Evolutionary conservation across 1,284 basidiomycete genomes (phyloP).

Genomic region (Fomitopsis pinicola): DNA sequence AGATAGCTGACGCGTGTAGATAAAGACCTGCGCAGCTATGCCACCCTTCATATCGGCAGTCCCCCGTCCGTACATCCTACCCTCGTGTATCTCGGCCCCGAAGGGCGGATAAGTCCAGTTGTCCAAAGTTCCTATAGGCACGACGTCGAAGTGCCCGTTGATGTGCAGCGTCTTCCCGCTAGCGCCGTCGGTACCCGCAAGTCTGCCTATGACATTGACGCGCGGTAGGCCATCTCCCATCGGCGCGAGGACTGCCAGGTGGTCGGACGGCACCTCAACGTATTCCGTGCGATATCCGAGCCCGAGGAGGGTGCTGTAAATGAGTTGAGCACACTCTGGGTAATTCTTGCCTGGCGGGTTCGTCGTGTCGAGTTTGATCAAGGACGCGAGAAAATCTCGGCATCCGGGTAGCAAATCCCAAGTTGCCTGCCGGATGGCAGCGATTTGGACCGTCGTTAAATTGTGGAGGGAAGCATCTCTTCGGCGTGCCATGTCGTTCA

Average conservation of each 20-base stretch:
- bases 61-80: conserved; percentile 9
- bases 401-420: conserved; percentile 4
- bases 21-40: conserved; percentile 8
- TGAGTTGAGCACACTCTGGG: conserved; percentile 5
- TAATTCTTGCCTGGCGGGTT: conserved; percentile 9
- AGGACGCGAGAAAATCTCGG: conserved; percentile 1
- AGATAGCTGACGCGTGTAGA: neutral
- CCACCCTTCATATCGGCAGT: conserved; percentile 9
- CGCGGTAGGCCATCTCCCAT: conserved; percentile 6
- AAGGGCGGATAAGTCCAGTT: conserved; percentile 7
- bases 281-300: conserved; percentile 8
- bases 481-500: neutral
- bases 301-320: neutral
- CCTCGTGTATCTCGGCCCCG: conserved; percentile 5
- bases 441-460: conserved; percentile 1
- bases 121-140: neutral
- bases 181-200: neutral
- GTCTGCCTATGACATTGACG: conserved; percentile 6
- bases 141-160: conserved; percentile 9
- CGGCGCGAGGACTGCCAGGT: conserved; percentile 6
- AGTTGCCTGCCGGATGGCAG: conserved; percentile 6
- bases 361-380: conserved; percentile 7
- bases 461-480: neutral
- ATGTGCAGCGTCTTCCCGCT: conserved; percentile 6
- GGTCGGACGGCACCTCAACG: conserved; percentile 4